Base-by-base conservation (phyloP, 2,329 filamentous ascomycete species). In the Neonectria sp. region DNA sequence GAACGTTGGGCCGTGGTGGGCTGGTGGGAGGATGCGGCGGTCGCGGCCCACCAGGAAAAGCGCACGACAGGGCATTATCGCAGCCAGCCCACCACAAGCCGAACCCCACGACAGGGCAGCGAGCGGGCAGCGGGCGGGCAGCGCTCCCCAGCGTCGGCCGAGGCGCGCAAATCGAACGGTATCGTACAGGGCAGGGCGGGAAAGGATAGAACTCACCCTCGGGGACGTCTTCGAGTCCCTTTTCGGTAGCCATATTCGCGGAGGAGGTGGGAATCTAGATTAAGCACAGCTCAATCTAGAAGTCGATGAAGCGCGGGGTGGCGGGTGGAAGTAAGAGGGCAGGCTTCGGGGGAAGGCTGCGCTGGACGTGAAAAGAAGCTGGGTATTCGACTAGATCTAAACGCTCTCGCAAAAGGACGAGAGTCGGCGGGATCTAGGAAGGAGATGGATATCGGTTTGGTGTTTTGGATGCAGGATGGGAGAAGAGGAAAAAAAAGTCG, bases 191-290 rank as follows among this genome's bases (percentile, higher is more conserved):
- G 51, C 29, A 24, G 53, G 57, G 58, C 29, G 63, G 11, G 43
- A 46, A 65, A 45, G 49, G 62, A 56, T 71, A 58, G 63, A 72
- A 91, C 94, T 88, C 89, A 97, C 94, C 90, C 89, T 97, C 95
- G 83, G 94, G 92, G 86, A 97, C 92, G 85, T 98, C 95, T 90
- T 98, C 95, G 88, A 98, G 94, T 90, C 95, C 95, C 90, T 97
- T 97, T 80, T 94, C 93, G 84, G 92, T 91, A 94, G 95, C 95
- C 95, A 98, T 98, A 90, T 93, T 98, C 95, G 94, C 91, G 91
- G 86, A 88, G 79, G 79, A 80, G 80, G 80, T 81, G 84, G 68
- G 90, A 88, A 80, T 86, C 87, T 87, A 90, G 89, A 91, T 89
- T 93, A 94, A 92, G 91, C 92, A 84, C 86, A 86, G 91, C 88